These are phyloP conservation scores for Kuraishia hungarica DNA, from an alignment of 805 yeast species.

Conservation along the genomic window DNA sequence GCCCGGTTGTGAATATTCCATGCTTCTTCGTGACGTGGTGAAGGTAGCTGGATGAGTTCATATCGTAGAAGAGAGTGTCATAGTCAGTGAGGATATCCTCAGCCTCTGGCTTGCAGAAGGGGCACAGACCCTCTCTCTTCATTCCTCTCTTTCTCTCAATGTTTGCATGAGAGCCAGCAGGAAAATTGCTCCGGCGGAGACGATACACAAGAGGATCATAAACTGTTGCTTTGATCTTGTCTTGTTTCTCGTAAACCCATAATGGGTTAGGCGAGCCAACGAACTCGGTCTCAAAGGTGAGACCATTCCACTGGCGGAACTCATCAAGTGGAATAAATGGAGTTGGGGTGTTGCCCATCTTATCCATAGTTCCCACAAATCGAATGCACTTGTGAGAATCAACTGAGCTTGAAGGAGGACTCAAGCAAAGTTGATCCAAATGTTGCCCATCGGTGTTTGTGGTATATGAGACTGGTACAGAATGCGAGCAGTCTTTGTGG, in stretches of 20 bases:
- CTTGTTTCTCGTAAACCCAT: neutral
- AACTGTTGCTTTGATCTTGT: neutral
- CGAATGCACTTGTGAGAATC: neutral
- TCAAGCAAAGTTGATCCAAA: neutral
- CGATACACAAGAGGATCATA: neutral
- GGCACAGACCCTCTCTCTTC: slow-evolving; percentile 14
- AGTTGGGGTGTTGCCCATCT: neutral
- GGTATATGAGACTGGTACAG: neutral
- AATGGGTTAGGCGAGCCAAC: neutral
- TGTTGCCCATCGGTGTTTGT: too few relatives aligned
- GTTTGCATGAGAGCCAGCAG: neutral
- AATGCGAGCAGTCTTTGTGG: neutral
- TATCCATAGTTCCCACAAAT: neutral
- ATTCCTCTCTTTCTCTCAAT: neutral
- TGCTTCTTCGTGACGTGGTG: slow-evolving; percentile 24
- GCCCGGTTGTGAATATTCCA: slow-evolving; percentile 22
- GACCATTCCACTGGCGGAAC: neutral
- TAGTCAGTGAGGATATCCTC: slow-evolving; percentile 11
- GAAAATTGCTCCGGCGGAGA: neutral
- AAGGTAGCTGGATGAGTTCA: slow-evolving; percentile 21
- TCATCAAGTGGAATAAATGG: neutral
- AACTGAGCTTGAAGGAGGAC: neutral
- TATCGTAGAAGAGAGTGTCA: slow-evolving; percentile 14
- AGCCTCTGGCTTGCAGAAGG: slow-evolving; percentile 15
- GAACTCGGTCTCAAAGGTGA: neutral